A percentile compares a stretch with the other conserved stretches of the same genome.
Conservation (phyloP, 805 yeast genomes). For the Millerago galiae region DNA sequence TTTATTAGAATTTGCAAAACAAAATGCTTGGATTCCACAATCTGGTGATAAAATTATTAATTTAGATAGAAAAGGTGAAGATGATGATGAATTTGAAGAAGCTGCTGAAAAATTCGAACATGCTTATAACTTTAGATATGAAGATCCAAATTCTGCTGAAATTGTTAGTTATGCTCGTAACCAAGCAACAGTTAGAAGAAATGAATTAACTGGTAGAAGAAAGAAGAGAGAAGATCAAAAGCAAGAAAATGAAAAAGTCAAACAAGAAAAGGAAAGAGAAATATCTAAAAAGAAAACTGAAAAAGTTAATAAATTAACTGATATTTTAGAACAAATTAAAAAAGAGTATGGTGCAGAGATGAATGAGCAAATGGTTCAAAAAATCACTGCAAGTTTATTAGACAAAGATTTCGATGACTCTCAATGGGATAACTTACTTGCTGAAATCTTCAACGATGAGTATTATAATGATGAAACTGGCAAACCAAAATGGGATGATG, state of each 20-base stretch:
- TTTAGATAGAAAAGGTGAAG: conserved; percentile 39
- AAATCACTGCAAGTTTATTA: conserved; percentile 69
- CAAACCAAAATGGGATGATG: conserved; percentile 65
- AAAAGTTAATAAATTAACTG: conserved; percentile 73
- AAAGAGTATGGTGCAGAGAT: conserved; percentile 38
- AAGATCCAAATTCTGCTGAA: conserved; percentile 86
- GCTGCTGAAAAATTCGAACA: conserved; percentile 88
- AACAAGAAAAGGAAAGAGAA: conserved; percentile 49
- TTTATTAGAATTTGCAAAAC: conserved; percentile 61
- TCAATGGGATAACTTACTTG: conserved; percentile 87
- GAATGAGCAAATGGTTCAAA: conserved; percentile 53
- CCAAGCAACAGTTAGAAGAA: conserved; percentile 87
- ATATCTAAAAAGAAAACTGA: conserved; percentile 65
- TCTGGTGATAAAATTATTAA: conserved; percentile 52
- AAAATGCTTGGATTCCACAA: conserved; percentile 87
- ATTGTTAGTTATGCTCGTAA: conserved; percentile 92
- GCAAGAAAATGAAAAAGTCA: conserved; percentile 45
- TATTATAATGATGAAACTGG: conserved; percentile 53
- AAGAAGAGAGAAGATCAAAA: conserved; percentile 70
- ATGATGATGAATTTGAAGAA: conserved; percentile 84
- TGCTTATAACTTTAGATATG: conserved; percentile 92
- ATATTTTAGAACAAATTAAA: conserved; percentile 42
- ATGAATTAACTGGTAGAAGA: conserved; percentile 67
- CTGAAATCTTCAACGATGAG: conserved; percentile 79
- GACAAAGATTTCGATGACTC: conserved; percentile 85